Conservation (phyloP, 2,329 filamentous ascomycete genomes). For the Aspergillaceae sp. region DNA sequence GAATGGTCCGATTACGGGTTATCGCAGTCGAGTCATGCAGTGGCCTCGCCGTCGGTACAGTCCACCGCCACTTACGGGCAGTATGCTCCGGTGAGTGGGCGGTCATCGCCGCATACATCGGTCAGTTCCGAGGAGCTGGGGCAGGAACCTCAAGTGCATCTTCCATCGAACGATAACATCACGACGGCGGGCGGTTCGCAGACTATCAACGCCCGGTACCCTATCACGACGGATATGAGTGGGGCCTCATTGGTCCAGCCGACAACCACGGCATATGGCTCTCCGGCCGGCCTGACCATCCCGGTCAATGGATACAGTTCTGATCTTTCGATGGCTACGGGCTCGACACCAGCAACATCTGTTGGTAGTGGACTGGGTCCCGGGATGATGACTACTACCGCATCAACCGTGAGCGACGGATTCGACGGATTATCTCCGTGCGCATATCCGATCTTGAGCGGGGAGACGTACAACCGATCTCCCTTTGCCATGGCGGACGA, state of each 20-base stretch:
- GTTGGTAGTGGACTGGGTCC: slow-evolving; percentile 15
- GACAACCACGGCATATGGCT: slow-evolving; percentile 6
- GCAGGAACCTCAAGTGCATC: background rate
- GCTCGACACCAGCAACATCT: slow-evolving; percentile 17
- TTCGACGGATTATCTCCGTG: slow-evolving; percentile 32
- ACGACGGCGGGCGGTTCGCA: background rate
- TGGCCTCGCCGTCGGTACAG: slow-evolving; percentile 20
- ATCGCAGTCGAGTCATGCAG: slow-evolving; percentile 18
- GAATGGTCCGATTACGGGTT: slow-evolving; percentile 14
- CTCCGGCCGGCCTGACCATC: slow-evolving; percentile 9
- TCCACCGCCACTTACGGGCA: slow-evolving; percentile 19
- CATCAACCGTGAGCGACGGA: slow-evolving; percentile 16
- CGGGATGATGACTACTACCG: slow-evolving; percentile 15
- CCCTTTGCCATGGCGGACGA: slow-evolving; percentile 83
- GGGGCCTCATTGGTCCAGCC: slow-evolving; percentile 12
- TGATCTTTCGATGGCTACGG: slow-evolving; percentile 13
- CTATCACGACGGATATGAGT: slow-evolving; percentile 11
- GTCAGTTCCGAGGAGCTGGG: slow-evolving; percentile 10
- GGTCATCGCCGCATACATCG: slow-evolving; percentile 7
- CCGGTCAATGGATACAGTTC: slow-evolving; percentile 12
- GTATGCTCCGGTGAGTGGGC: slow-evolving; percentile 9
- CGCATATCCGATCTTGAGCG: slow-evolving; percentile 77
- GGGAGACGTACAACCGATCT: slow-evolving; percentile 73
- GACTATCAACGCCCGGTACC: background rate
- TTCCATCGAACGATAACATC: background rate